Conservation (phyloP, 148 eudicot genomes). For the Rhododendron kiyosumense region DNA sequence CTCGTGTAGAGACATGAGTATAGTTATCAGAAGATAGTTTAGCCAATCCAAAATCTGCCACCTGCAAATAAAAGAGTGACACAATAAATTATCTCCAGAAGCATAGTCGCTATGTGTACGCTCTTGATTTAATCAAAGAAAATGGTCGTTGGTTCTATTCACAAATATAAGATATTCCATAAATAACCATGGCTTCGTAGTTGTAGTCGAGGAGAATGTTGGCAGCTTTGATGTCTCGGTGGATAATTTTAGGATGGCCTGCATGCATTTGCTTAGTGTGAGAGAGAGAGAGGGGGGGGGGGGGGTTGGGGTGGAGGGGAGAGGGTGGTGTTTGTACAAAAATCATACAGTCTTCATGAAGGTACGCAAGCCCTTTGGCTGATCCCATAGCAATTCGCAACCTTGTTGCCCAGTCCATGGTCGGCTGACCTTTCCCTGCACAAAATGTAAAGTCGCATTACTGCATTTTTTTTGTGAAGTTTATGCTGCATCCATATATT, state of each 20-base stretch:
- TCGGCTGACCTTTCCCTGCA: constrained; percentile 42
- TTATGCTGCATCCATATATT: neutral
- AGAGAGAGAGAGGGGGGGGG: neutral
- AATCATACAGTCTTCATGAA: constrained; percentile 74
- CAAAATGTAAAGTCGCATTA: neutral
- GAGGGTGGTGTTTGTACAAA: neutral
- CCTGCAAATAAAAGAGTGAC: constrained; percentile 28
- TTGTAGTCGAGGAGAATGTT: constrained; percentile 70
- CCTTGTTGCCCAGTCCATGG: constrained; percentile 64
- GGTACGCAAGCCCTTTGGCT: constrained; percentile 87
- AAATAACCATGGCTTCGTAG: constrained; percentile 70
- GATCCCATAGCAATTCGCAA: constrained; percentile 79
- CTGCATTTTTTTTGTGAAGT: neutral
- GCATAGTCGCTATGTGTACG: neutral
- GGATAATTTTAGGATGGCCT: constrained; percentile 91
- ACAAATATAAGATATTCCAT: neutral
- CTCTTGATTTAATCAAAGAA: neutral
- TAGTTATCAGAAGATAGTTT: constrained; percentile 61
- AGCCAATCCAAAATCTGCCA: constrained; percentile 92
- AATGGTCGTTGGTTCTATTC: neutral
- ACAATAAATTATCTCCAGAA: neutral
- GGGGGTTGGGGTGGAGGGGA: neutral
- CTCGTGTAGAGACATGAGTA: constrained; percentile 88
- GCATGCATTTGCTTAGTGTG: neutral
- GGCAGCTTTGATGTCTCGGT: constrained; percentile 89